Conservation (phyloP, 345 rosid species). For the Turnera subulata region DNA sequence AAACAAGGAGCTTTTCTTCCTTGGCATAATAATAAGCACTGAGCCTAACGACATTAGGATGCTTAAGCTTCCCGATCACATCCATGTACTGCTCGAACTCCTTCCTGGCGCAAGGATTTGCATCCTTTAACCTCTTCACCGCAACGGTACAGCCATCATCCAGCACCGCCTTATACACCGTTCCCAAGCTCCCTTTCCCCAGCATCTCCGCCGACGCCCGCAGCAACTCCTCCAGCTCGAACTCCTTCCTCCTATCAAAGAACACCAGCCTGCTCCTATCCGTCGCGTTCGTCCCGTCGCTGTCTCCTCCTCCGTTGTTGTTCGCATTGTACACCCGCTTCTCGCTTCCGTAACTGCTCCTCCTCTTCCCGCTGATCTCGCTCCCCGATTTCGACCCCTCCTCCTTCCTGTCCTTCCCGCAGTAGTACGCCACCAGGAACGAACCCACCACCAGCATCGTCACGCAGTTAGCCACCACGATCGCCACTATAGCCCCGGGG, state of each 20-base stretch:
- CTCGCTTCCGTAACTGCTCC: slow-evolving; percentile 49
- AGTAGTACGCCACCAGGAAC: slow-evolving; percentile 61
- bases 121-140: slow-evolving; percentile 85
- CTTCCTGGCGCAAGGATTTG: slow-evolving; percentile 83
- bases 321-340: slow-evolving; percentile 39
- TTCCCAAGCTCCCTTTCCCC: slow-evolving; percentile 90
- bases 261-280: slow-evolving; percentile 78
- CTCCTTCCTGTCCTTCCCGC: slow-evolving; percentile 43
- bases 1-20: slow-evolving; percentile 90
- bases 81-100: slow-evolving; percentile 98
- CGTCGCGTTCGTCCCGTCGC: slow-evolving; percentile 69
- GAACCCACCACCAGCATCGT: slow-evolving; percentile 48
- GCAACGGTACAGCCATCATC: slow-evolving; percentile 79
- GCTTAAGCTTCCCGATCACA: slow-evolving; percentile 72
- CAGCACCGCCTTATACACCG: slow-evolving; percentile 85
- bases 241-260: slow-evolving; percentile 67
- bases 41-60: slow-evolving; percentile 64
- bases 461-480: slow-evolving; percentile 64
- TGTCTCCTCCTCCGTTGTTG: slow-evolving; percentile 47
- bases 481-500: slow-evolving; percentile 58
- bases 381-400: slow-evolving; percentile 40
- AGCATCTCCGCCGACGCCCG: slow-evolving; percentile 96
- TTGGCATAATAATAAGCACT: slow-evolving; percentile 88
- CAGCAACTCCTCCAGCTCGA: slow-evolving; percentile 81
- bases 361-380: slow-evolving; percentile 39